Conservation (phyloP, 2,329 filamentous ascomycete species). For the Fusarium neocosmosporiellum region DNA sequence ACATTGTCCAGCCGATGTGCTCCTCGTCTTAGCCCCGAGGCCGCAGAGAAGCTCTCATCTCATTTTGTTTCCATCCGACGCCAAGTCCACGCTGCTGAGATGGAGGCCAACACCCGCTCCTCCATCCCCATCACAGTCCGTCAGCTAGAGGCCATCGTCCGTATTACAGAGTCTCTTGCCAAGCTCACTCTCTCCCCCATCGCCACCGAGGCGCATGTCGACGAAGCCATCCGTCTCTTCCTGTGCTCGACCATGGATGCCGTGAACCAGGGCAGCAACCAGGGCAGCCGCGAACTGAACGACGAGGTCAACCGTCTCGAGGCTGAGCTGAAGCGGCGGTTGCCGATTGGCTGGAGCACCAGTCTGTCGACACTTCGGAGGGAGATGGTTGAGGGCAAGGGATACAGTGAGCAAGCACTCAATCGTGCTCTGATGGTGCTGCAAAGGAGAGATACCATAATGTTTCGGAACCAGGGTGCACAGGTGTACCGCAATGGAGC, state of each 20-base stretch:
- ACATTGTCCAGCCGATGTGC: constrained; percentile 78
- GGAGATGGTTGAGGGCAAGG: constrained; percentile 92
- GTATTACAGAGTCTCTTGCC: constrained; percentile 94
- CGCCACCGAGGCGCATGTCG: constrained; percentile 90
- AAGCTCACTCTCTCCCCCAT: constrained; percentile 89
- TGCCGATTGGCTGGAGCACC: constrained; percentile 96
- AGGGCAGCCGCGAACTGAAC: constrained; percentile 88
- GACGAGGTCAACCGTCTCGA: constrained; percentile 90
- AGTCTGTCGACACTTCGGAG: constrained; percentile 85
- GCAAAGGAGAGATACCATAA: constrained; percentile 87
- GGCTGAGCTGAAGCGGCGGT: constrained; percentile 83
- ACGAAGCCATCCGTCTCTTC: constrained; percentile 97
- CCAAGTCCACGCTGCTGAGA: constrained; percentile 91
- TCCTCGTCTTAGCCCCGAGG: constrained; percentile 88
- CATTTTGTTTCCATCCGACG: constrained; percentile 97
- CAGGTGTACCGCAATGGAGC: constrained; percentile 81
- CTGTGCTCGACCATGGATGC: constrained; percentile 98
- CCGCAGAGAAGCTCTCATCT: constrained; percentile 93
- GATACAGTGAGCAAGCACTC: constrained; percentile 87
- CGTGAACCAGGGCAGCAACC: constrained; percentile 87
- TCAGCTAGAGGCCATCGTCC: constrained; percentile 95
- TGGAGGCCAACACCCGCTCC: constrained; percentile 88
- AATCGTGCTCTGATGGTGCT: constrained; percentile 87
- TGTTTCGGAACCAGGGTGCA: constrained; percentile 80
- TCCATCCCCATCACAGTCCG: constrained; percentile 98